phyloP scores from a whole-genome alignment of 1,284 basidiomycete species.

The Ceratobasidium sp. region DNA sequence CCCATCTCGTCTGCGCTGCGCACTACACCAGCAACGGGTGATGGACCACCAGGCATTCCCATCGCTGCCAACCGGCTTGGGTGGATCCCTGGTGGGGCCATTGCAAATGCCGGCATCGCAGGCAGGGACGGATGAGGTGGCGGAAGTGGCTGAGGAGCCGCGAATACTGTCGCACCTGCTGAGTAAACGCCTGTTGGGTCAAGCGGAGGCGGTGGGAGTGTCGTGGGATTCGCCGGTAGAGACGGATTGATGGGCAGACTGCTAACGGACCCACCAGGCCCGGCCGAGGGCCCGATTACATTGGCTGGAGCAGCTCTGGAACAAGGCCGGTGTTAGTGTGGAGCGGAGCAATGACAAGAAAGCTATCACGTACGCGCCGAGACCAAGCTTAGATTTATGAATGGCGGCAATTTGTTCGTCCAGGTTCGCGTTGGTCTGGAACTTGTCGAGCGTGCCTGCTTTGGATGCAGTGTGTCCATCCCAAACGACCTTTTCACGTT shows the following conservation, averaged over 20 bases:
- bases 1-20: slow-evolving; percentile 83
- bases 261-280: slow-evolving; percentile 55
- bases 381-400: slow-evolving; percentile 82
- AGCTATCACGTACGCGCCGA: slow-evolving; percentile 71
- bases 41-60: slow-evolving; percentile 46
- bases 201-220: slow-evolving; percentile 60
- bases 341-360: slow-evolving; percentile 29
- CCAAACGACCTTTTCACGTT: slow-evolving; percentile 93
- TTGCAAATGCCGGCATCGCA: slow-evolving; percentile 64
- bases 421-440: slow-evolving; percentile 88
- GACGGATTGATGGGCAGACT: slow-evolving; percentile 41
- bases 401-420: slow-evolving; percentile 96
- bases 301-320: slow-evolving; percentile 73
- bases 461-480: slow-evolving; percentile 94
- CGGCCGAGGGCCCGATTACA: slow-evolving; percentile 80
- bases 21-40: slow-evolving; percentile 70
- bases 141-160: slow-evolving; percentile 57
- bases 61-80: slow-evolving; percentile 59
- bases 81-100: slow-evolving; percentile 50
- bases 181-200: slow-evolving; percentile 50
- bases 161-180: slow-evolving; percentile 38
- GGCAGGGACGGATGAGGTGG: slow-evolving; percentile 73
- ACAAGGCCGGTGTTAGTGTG: slow-evolving; percentile 44
- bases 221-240: slow-evolving; percentile 34
- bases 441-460: slow-evolving; percentile 87